These are phyloP conservation scores for Suhomyces bokatorum DNA, from an alignment of 1,139 yeast species.

Conservation along the genomic window DNA sequence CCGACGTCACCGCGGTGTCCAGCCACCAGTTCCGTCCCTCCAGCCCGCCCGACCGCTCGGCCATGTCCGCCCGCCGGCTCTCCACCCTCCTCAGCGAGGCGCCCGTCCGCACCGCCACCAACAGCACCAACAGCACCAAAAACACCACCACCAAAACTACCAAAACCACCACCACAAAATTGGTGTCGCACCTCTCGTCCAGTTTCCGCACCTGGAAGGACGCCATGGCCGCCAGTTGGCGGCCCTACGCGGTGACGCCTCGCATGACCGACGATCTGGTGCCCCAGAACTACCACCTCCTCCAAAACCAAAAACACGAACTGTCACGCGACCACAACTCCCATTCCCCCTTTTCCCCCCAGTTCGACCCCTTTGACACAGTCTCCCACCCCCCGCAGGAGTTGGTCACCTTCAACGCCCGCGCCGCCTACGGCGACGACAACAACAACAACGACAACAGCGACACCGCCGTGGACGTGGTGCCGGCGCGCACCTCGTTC, in stretches of 20 bases:
- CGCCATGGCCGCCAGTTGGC: constrained; percentile 7
- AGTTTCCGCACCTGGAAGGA: constrained; percentile 11
- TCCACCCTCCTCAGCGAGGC: neutral
- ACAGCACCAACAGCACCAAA: too few species aligned
- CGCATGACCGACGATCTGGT: constrained; percentile 28
- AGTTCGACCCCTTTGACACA: too few species aligned
- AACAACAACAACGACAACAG: too few species aligned
- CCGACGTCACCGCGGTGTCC: constrained; percentile 4
- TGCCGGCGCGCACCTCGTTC: constrained; percentile 15
- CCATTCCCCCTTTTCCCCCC: too few species aligned
- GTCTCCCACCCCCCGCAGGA: constrained; percentile 5
- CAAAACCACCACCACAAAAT: constrained; percentile 1
- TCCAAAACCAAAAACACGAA: too few species aligned
- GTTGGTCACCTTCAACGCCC: constrained; percentile 10
- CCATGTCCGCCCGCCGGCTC: neutral
- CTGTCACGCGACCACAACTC: too few species aligned
- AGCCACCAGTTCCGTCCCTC: constrained; percentile 8
- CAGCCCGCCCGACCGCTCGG: neutral
- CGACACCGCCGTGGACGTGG: too few species aligned
- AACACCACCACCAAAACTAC: too few species aligned
- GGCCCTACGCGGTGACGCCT: constrained; percentile 17
- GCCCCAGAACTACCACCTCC: neutral
- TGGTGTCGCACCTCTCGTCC: constrained; percentile 12
- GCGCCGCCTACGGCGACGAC: too few species aligned
- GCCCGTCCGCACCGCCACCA: neutral